Base-by-base conservation (phyloP, 2,329 filamentous ascomycete species). In the Blastomyces percursus region DNA sequence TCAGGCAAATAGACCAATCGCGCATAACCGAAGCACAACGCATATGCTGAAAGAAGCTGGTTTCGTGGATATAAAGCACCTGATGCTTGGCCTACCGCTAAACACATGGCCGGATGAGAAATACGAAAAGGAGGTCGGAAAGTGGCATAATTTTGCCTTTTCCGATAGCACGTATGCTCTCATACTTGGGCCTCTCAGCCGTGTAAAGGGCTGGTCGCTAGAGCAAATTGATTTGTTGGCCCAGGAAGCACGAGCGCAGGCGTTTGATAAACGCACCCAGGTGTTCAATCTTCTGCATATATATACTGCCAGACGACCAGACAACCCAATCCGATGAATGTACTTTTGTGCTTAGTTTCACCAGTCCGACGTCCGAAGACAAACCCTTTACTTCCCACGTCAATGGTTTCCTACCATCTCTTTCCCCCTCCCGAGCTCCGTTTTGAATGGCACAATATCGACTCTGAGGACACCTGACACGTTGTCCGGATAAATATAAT, bases 111-210 rank as follows among this genome's bases (percentile, higher is more conserved):
- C 84, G 63, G 73, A 78, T 32, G 84, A 90, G 68, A 78, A 81
- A 32, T 80, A 85, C 66, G 81, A 86, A 67, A 86, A 85, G 65
- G 82, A 87, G 54, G 81, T 91, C 61, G 90, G 89, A 38, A 81
- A 86, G 63, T 96, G 90, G 89, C 96, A 95, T 76, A 91, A 93
- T 70, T 78, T 93, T 30, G 87, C 86, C 48, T 79, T 96, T 67
- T 86, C 82, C 12, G 84, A 89, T 70, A 88, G 88, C 32, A 76
- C 95, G 59, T 84, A 91, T 68, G 85, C 86, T 14, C 79, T 95
- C 69, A 87, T 86, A 66, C 74, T 94, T 69, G 88, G 82, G 44
- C 88, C 91, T 8, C 81, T 96, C 71, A 86, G 84, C 54, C 82
- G 86, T 63, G 79, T 86, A 51, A 83, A 84, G 60, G 74, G 77